phyloP scores from a whole-genome alignment of 2,329 filamentous ascomycete genomes.

The Acrodontium crateriforme region DNA sequence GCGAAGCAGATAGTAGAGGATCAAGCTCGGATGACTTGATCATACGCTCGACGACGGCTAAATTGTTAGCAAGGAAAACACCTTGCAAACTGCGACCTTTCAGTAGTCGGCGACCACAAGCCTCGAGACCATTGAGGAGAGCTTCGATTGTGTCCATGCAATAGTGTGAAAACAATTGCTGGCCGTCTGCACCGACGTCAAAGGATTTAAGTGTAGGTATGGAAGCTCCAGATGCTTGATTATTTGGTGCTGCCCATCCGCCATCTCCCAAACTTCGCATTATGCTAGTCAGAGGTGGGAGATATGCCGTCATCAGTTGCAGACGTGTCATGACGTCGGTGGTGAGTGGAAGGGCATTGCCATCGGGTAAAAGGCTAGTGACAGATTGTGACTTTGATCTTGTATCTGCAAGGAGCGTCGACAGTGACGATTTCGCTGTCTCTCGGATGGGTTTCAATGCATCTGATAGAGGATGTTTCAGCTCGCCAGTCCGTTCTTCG shows the following conservation, averaged over 20 bases:
- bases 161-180: constrained; percentile 79
- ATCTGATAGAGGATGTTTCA: constrained; percentile 71
- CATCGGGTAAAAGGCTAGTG: constrained; percentile 60
- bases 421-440: constrained; percentile 75
- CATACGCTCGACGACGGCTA: constrained; percentile 71
- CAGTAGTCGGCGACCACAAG: constrained; percentile 56
- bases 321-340: constrained; percentile 75
- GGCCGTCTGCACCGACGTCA: constrained; percentile 78
- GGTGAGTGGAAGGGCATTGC: constrained; percentile 62
- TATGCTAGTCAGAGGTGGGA: constrained; percentile 74
- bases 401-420: constrained; percentile 72
- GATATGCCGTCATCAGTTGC: constrained; percentile 74
- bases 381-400: constrained; percentile 53
- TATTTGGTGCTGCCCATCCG: constrained; percentile 55
- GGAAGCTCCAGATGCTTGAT: constrained; percentile 45
- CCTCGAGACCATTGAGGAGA: constrained; percentile 60
- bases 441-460: constrained; percentile 81
- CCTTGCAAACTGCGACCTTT: constrained; percentile 69
- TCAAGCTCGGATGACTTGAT: constrained; percentile 69
- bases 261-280: constrained; percentile 87
- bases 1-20: constrained; percentile 46
- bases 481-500: constrained; percentile 69
- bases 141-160: constrained; percentile 77
- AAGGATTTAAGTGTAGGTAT: constrained; percentile 63
- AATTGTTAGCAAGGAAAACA: constrained; percentile 81